Conservation (phyloP, 75 land plant genomes). For the Pinus taeda region DNA sequence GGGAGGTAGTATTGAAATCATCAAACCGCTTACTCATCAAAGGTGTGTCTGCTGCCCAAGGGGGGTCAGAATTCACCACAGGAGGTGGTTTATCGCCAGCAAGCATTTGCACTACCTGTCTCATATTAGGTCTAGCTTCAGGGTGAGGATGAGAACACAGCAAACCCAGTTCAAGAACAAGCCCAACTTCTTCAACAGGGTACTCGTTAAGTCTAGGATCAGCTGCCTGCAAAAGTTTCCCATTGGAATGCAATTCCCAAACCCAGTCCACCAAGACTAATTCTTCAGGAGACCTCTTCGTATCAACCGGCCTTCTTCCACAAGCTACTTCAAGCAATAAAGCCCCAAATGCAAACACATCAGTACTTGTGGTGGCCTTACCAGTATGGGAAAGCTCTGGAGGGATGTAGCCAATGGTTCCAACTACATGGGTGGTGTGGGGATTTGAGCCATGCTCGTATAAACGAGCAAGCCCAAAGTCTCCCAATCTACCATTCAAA, state of each 20-base stretch:
- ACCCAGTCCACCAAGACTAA: slow-evolving; percentile 13
- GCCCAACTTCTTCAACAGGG: slow-evolving; percentile 3
- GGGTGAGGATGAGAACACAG: slow-evolving; percentile 16
- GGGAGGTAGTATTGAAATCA: background rate
- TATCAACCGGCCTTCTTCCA: slow-evolving; percentile 22
- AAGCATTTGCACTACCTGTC: slow-evolving; percentile 14
- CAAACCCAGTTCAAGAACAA: slow-evolving; percentile 15
- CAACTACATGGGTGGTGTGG: slow-evolving; percentile 11
- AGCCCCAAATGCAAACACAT: slow-evolving; percentile 20
- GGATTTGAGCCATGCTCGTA: background rate
- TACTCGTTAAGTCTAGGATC: slow-evolving; percentile 9
- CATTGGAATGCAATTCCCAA: slow-evolving; percentile 16
- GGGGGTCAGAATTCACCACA: background rate
- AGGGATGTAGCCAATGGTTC: slow-evolving; percentile 23
- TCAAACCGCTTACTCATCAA: background rate
- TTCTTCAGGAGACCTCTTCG: background rate
- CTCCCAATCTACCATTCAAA: slow-evolving; percentile 53
- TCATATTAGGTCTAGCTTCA: slow-evolving; percentile 12
- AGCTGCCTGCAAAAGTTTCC: slow-evolving; percentile 8
- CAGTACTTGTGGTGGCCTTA: slow-evolving; percentile 9
- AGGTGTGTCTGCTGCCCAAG: slow-evolving; percentile 3
- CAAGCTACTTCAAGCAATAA: slow-evolving; percentile 20
- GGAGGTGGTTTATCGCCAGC: slow-evolving; percentile 29
- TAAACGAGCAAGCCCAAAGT: slow-evolving; percentile 70
- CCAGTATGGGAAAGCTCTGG: slow-evolving; percentile 19